Conservation (phyloP, 768 basidiomycete species). For the Pulveroboletus ravenelii region DNA sequence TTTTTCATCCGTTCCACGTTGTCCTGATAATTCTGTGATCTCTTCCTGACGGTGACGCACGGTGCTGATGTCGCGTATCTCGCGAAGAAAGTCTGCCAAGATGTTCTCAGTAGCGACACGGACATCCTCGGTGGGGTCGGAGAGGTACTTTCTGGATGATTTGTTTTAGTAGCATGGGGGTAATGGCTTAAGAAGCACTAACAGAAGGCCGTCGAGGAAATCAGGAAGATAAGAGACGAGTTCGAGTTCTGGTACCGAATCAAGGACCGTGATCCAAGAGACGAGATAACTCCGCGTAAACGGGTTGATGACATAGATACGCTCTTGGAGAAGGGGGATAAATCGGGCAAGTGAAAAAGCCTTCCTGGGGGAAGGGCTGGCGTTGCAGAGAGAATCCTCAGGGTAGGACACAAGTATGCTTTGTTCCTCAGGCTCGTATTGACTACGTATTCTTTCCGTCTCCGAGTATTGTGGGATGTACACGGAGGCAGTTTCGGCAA, state of each 20-base stretch:
- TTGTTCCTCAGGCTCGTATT: conserved; percentile 38
- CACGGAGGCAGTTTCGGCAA: conserved; percentile 91
- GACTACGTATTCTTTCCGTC: conserved; percentile 57
- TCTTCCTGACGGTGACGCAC: conserved; percentile 67
- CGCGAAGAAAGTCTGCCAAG: conserved; percentile 83
- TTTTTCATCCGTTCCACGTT: conserved; percentile 45
- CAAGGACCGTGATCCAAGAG: conserved; percentile 92
- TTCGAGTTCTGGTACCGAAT: conserved; percentile 95
- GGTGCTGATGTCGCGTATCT: conserved; percentile 80
- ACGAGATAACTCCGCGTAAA: conserved; percentile 96
- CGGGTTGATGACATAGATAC: conserved; percentile 93
- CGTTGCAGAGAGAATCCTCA: conserved; percentile 36
- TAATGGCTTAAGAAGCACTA: conserved; percentile 29
- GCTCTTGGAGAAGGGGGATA: conserved; percentile 87
- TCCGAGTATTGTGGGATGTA: conserved; percentile 88
- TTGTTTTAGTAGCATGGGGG: conserved; percentile 3
- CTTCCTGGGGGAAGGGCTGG: conserved; percentile 44
- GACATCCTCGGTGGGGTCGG: conserved; percentile 92
- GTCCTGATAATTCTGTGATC: conserved; percentile 36
- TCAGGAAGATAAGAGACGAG: conserved; percentile 92
- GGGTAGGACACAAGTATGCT: conserved; percentile 66
- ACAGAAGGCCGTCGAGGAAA: conserved; percentile 92
- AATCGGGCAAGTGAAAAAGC: conserved; percentile 95
- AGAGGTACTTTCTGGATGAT: conserved; percentile 76
- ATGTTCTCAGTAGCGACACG: conserved; percentile 86